A percentile compares a stretch with the other conserved stretches of the same genome.
Conservation (phyloP, 768 basidiomycete species). For the Piloderma croceum region DNA sequence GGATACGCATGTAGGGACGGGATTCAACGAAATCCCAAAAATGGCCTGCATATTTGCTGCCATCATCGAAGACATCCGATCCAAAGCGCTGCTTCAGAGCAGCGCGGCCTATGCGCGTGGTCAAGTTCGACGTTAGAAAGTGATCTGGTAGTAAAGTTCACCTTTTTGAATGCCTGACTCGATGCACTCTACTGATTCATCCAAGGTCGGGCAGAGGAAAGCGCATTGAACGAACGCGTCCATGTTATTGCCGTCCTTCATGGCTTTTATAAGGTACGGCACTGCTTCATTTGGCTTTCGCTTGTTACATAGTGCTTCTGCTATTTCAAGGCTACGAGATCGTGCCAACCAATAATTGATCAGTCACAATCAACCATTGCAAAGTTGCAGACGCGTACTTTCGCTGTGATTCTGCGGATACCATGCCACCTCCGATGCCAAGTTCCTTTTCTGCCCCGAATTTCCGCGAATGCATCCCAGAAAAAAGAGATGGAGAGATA, state of each 20-base stretch:
- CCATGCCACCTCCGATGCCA: slow-evolving; percentile 25
- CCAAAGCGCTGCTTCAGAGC: slow-evolving; percentile 26
- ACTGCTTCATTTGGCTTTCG: slow-evolving; percentile 29
- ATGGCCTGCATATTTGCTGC: slow-evolving; percentile 26
- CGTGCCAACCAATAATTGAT: not conserved
- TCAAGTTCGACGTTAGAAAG: no score
- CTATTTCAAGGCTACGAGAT: slow-evolving; percentile 29
- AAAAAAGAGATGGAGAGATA: no score
- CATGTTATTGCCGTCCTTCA: slow-evolving; percentile 36
- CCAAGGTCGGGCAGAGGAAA: slow-evolving; percentile 26
- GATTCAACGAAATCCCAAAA: slow-evolving; percentile 37
- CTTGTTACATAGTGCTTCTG: slow-evolving; percentile 29
- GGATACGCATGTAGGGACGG: slow-evolving; percentile 41
- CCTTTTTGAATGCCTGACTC: slow-evolving; percentile 16
- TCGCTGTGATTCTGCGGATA: slow-evolving; percentile 23
- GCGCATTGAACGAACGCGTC: slow-evolving; percentile 35
- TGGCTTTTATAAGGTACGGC: slow-evolving; percentile 35
- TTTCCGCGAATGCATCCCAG: no score
- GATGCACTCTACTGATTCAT: slow-evolving; percentile 22
- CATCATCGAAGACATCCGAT: slow-evolving; percentile 33
- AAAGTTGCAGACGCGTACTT: slow-evolving; percentile 16
- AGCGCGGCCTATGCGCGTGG: slow-evolving; percentile 19
- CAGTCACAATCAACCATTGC: not conserved
- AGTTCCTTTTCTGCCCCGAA: no score
- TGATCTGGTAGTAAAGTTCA: no score